Percentiles rank a stretch among this genome's conserved stretches.
Evolutionary conservation across 2,329 filamentous ascomycete genomes (phyloP).

Genomic region (Phaeosphaeria sp.): DNA sequence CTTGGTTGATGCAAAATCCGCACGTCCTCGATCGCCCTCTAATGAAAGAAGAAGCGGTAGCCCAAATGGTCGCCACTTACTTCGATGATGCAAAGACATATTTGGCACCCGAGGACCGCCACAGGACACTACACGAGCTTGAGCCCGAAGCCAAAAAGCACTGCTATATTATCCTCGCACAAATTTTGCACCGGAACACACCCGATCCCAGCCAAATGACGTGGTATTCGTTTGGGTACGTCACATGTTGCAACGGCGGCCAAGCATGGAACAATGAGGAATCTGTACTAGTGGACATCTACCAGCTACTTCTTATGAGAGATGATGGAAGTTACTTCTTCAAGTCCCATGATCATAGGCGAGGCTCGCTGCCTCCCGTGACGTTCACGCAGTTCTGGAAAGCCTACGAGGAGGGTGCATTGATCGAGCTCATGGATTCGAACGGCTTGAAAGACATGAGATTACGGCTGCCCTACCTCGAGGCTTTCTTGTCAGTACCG

Average conservation of each 20-base stretch:
- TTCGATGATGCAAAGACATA: slow-evolving; percentile 25
- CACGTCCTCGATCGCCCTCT: slow-evolving; percentile 12
- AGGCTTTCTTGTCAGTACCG: slow-evolving; percentile 23
- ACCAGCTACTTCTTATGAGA: slow-evolving; percentile 19
- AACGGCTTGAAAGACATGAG: slow-evolving; percentile 6
- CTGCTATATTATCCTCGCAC: not conserved
- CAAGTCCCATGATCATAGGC: slow-evolving; percentile 5
- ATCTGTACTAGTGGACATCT: slow-evolving; percentile 8
- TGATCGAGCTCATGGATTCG: slow-evolving; percentile 36
- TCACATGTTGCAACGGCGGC: slow-evolving; percentile 15
- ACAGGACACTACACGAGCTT: slow-evolving; percentile 18
- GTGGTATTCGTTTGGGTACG: slow-evolving; percentile 28
- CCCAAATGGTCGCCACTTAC: slow-evolving; percentile 12
- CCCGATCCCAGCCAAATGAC: slow-evolving; percentile 15
- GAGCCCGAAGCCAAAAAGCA: not conserved
- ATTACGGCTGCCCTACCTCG: slow-evolving; percentile 18
- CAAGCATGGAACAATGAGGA: slow-evolving; percentile 10
- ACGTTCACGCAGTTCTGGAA: slow-evolving; percentile 38
- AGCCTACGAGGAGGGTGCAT: slow-evolving; percentile 28
- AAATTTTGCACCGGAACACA: not conserved
- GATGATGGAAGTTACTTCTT: slow-evolving; percentile 13
- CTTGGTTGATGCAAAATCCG: slow-evolving; percentile 32
- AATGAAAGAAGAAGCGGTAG: not conserved
- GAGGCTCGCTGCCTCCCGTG: slow-evolving; percentile 1
- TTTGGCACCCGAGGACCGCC: slow-evolving; percentile 19